Base-by-base conservation (phyloP, 257 asterid species). In the Plantago elongata region DNA sequence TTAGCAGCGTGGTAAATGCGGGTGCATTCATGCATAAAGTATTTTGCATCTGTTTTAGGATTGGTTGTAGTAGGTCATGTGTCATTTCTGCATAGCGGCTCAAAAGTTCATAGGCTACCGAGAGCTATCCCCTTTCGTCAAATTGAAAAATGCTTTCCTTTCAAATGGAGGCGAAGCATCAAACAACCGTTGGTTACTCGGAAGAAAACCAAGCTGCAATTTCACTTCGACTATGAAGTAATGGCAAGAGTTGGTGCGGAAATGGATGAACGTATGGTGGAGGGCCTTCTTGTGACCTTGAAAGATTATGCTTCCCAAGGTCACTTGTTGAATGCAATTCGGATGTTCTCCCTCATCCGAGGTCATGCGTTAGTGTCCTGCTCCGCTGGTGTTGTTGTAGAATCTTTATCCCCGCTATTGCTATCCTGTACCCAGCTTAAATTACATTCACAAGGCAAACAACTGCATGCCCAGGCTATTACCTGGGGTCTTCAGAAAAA, bases 391-490 rank as follows among this genome's bases (percentile, higher is more conserved):
- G 59, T 73, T 66, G 59, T 83, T 66, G 63, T 71, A 22, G 86
- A 79, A 16, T 79, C 95, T 0, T 65, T 88, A 43, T 75, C 95
- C 16, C 79, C 88, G 55, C 75, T 88, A 59, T 78, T 91, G 74
- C 46, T 68, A 15, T 72, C 90, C 67, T 86, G 92, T 67, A 71
- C 83, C 62, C 69, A 80, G 29, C 70, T 57, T 46, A 79, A 78
- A 78, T 72, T 77, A 70, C 73, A 81, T 68, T 54, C 48, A 11
- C 84, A 74, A 76, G 95, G 95, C 49, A 79, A 81, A 69, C 95
- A 84, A 60, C 79, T 88, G 73, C 98, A 91, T 74, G 85, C 87
- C 63, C 84, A 74, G 51, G 69, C 72, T 66, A 74, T 88, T 58
- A 65, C 84, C 16, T 72, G 75, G 73, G 98, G 95, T 61, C 77